Evolutionary conservation across 2,329 filamentous ascomycete genomes (phyloP).

Genomic region (Claviceps pazoutovae): DNA sequence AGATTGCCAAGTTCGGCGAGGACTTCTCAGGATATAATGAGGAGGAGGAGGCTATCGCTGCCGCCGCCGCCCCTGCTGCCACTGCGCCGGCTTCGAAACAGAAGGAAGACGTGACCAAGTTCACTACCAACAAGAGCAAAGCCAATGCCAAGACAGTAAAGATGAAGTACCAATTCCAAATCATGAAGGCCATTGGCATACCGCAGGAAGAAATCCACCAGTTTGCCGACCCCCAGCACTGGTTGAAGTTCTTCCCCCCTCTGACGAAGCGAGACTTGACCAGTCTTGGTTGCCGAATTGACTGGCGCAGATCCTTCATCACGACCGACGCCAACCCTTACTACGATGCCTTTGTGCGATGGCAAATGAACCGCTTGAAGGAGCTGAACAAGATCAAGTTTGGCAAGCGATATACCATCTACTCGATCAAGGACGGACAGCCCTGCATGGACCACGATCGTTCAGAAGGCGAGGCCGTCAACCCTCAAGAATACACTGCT

Average conservation of each 20-base stretch:
- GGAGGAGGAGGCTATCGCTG: conserved; percentile 32
- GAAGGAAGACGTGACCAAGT: conserved; percentile 81
- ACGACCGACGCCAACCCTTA: conserved; percentile 95
- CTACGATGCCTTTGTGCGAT: conserved; percentile 88
- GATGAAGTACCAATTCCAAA: conserved; percentile 92
- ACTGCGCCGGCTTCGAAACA: conserved; percentile 40
- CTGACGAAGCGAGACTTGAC: conserved; percentile 56
- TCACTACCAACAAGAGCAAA: conserved; percentile 86
- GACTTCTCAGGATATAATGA: conserved; percentile 69
- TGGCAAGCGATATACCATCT: conserved; percentile 84
- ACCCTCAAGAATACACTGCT: conserved; percentile 82
- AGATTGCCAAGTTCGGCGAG: conserved; percentile 77
- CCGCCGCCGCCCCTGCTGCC: conserved; percentile 33
- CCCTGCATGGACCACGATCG: conserved; percentile 36
- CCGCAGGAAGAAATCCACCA: conserved; percentile 79
- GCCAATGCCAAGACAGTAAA: conserved; percentile 79
- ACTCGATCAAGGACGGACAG: conserved; percentile 38
- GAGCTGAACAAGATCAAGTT: conserved; percentile 88
- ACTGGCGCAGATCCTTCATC: conserved; percentile 85
- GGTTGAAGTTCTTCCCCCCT: conserved; percentile 74
- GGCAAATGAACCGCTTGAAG: conserved; percentile 92
- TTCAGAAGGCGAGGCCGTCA: conserved; percentile 34
- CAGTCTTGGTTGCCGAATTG: conserved; percentile 73
- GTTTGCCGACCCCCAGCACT: conserved; percentile 83
- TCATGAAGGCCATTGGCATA: conserved; percentile 84